Evolutionary conservation across 1,139 yeast species (phyloP).

Genomic region (Arxiozyma heterogenica): DNA sequence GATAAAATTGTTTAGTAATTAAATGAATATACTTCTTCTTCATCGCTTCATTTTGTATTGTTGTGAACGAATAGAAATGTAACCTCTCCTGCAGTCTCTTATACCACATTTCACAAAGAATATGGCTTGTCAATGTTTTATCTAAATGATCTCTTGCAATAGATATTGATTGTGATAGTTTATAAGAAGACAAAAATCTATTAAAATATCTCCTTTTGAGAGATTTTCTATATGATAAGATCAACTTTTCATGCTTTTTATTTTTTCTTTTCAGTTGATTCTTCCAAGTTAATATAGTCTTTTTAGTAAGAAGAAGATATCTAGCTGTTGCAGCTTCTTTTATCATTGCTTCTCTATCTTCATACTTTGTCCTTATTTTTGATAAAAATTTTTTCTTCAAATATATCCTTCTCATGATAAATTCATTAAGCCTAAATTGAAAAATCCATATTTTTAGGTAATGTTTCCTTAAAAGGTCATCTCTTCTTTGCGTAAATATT

Average conservation of each 20-base stretch:
- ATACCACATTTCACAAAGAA: constrained; percentile 22
- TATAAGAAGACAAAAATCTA: constrained; percentile 1
- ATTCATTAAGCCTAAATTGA: neutral
- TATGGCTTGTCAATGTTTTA: constrained; percentile 12
- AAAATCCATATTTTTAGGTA: constrained; percentile 11
- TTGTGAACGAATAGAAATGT: constrained; percentile 11
- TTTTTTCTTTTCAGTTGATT: neutral
- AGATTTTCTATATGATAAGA: neutral
- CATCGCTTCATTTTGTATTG: constrained; percentile 3
- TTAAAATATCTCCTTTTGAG: constrained; percentile 5
- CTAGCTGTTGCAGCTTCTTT: constrained; percentile 15
- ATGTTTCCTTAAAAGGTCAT: neutral
- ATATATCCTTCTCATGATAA: neutral
- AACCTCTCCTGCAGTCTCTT: constrained; percentile 16
- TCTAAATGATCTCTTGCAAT: constrained; percentile 13
- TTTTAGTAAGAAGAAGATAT: constrained; percentile 14
- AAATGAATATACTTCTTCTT: constrained; percentile 4
- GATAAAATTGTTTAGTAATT: constrained; percentile 13
- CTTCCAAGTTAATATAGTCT: constrained; percentile 25
- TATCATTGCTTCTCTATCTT: constrained; percentile 3
- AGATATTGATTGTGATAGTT: constrained; percentile 14
- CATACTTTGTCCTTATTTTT: constrained; percentile 11
- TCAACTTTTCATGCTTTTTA: neutral
- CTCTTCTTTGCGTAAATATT: constrained; percentile 1
- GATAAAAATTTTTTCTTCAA: constrained; percentile 3